phyloP scores from a whole-genome alignment of 2,329 filamentous ascomycete genomes.

The Bipolaris gigantea region DNA sequence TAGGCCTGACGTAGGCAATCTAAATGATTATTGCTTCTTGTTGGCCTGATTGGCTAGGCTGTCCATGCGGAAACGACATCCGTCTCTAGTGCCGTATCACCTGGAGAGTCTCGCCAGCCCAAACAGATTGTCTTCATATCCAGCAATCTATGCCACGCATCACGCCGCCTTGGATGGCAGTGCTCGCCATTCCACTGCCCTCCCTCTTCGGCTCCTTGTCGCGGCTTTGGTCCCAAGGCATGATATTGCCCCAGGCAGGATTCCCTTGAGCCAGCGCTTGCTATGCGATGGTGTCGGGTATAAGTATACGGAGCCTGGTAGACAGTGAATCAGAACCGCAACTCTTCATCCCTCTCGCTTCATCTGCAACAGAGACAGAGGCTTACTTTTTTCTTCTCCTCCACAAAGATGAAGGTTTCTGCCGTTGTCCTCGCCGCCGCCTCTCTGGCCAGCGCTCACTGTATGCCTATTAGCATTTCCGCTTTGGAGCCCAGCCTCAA shows the following conservation, averaged over 20 bases:
- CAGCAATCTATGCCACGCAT: slow-evolving; percentile 6
- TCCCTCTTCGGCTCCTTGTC: neutral
- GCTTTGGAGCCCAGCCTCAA: no score
- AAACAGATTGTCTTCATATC: slow-evolving; percentile 9
- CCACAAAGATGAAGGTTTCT: slow-evolving; percentile 8
- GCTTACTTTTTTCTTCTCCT: no score
- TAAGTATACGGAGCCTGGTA: slow-evolving; percentile 3
- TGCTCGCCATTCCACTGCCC: neutral
- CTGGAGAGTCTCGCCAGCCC: neutral
- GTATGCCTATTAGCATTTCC: neutral
- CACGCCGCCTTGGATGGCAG: neutral
- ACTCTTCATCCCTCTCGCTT: slow-evolving; percentile 1
- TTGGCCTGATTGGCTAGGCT: neutral
- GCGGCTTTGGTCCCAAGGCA: neutral
- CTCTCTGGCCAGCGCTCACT: slow-evolving; percentile 10
- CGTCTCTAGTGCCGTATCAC: slow-evolving; percentile 2
- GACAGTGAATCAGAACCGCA: neutral
- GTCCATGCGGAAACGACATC: slow-evolving; percentile 4
- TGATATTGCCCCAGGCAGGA: slow-evolving; percentile 2
- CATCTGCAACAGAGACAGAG: neutral
- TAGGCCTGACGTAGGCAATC: slow-evolving; percentile 11
- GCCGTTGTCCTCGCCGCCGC: slow-evolving; percentile 4
- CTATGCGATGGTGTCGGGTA: neutral
- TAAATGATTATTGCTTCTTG: neutral
- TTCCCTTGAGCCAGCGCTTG: neutral